These are phyloP conservation scores for Solanum hybrid DNA, from an alignment of 305 asterid genomes.

Conservation along the genomic window DNA sequence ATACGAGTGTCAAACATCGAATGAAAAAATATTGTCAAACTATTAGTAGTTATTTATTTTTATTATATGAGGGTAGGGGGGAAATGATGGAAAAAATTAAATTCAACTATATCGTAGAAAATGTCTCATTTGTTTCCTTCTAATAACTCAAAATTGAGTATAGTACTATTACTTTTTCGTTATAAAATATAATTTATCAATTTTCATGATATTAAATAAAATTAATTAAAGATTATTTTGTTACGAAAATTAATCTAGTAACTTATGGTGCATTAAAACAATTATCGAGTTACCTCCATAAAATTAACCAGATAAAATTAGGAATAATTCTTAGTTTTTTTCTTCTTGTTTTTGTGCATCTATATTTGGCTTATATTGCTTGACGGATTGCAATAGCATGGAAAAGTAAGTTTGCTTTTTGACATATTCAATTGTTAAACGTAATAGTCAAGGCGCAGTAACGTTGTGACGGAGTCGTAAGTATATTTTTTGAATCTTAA, in stretches of 20 bases:
- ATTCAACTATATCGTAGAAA: not conserved
- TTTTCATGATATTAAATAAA: not conserved
- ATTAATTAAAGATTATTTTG: too few species aligned
- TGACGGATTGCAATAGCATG: not conserved
- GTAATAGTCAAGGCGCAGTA: not conserved
- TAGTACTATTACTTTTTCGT: not conserved
- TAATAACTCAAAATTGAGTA: not conserved
- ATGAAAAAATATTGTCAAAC: not conserved
- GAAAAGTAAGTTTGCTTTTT: not conserved
- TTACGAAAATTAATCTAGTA: not conserved
- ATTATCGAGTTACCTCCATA: not conserved
- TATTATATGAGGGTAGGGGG: not conserved
- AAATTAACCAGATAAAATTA: not conserved
- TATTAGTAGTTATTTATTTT: too few species aligned
- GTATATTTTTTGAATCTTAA: not conserved
- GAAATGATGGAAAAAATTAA: not conserved
- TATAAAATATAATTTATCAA: not conserved
- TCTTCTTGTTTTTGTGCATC: not conserved
- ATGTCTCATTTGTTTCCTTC: not conserved
- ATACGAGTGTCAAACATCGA: fast-evolving
- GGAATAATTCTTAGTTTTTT: not conserved
- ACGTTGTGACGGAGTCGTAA: not conserved
- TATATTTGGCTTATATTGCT: not conserved
- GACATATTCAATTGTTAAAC: not conserved
- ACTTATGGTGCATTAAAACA: not conserved